phyloP scores from a whole-genome alignment of 176 grass and related monocot genomes.

The Metroxylon sagu region DNA sequence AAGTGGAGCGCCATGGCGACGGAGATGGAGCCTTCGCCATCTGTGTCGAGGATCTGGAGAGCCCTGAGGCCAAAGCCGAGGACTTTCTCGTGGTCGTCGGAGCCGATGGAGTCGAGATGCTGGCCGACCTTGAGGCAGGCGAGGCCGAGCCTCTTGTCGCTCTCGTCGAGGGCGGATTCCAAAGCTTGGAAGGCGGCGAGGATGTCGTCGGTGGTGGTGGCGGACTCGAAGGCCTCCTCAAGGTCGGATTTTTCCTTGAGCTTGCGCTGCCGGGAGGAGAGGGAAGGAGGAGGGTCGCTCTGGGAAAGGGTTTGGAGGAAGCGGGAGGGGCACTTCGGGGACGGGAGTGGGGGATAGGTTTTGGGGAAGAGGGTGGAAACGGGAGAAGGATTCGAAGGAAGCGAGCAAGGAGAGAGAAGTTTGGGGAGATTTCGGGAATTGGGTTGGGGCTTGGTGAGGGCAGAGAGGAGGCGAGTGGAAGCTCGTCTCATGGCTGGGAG shows the following conservation, averaged over 20 bases:
- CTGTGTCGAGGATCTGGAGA: constrained; percentile 46
- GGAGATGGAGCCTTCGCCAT: constrained; percentile 46
- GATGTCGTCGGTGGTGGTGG: constrained; percentile 47
- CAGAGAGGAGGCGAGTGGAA: constrained; percentile 16
- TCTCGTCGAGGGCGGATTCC: constrained; percentile 37
- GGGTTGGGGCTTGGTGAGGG: constrained; percentile 28
- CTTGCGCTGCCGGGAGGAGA: constrained; percentile 18
- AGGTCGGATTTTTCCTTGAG: constrained; percentile 19
- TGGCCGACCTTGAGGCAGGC: constrained; percentile 97
- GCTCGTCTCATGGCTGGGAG: constrained; percentile 38
- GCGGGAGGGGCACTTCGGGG: constrained; percentile 12
- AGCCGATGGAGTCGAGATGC: constrained; percentile 59
- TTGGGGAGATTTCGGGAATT: not conserved
- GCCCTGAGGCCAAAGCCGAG: constrained; percentile 57
- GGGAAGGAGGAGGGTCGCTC: constrained; percentile 2
- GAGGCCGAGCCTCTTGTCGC: constrained; percentile 58
- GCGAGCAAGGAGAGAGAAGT: constrained; percentile 14
- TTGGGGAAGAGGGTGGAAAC: not conserved
- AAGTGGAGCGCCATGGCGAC: constrained; percentile 91
- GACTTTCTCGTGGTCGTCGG: constrained; percentile 35
- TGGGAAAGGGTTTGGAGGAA: constrained; percentile 25
- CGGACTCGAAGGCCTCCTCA: constrained; percentile 67
- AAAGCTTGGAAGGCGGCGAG: constrained; percentile 45
- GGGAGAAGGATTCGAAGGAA: constrained; percentile 17
- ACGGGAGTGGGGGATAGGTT: constrained; percentile 18